Evolutionary conservation across 495 filamentous ascomycete species (phyloP).

Genomic region (Neurospora sp.): DNA sequence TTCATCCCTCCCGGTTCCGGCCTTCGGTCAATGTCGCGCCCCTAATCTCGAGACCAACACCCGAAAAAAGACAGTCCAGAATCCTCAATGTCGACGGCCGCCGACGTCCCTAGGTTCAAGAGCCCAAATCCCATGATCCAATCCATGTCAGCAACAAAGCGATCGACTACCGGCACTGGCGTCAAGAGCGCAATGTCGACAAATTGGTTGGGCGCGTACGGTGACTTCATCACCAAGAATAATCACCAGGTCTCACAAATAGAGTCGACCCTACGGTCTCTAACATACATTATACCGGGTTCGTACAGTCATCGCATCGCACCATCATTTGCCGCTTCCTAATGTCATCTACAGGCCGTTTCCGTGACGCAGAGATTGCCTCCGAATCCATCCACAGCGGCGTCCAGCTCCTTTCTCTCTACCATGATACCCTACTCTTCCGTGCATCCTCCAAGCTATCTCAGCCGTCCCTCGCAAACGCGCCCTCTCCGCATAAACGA

Average conservation of each 20-base stretch:
- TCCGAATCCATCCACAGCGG: constrained; percentile 87
- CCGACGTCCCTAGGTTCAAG: background rate
- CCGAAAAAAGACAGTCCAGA: background rate
- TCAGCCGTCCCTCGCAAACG: constrained; percentile 31
- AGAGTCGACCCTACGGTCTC: constrained; percentile 78
- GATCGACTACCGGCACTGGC: background rate
- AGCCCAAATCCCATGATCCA: background rate
- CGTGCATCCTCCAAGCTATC: constrained; percentile 44
- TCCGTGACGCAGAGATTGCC: constrained; percentile 85
- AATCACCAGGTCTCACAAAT: constrained; percentile 83
- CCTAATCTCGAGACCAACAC: background rate
- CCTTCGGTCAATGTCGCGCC: background rate
- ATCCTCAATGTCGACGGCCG: background rate
- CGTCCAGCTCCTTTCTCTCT: constrained; percentile 83
- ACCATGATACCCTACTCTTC: constrained; percentile 84
- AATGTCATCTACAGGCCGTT: constrained; percentile 52
- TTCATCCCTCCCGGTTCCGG: background rate
- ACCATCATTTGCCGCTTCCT: background rate
- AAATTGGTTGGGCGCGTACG: constrained; percentile 71
- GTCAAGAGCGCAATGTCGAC: constrained; percentile 31
- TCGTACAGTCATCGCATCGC: constrained; percentile 8
- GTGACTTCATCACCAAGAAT: constrained; percentile 90
- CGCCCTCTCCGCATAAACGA: constrained; percentile 68
- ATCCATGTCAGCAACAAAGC: background rate
- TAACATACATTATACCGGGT: constrained; percentile 95